phyloP scores from a whole-genome alignment of 768 basidiomycete species.

The Mrakia gelida region DNA sequence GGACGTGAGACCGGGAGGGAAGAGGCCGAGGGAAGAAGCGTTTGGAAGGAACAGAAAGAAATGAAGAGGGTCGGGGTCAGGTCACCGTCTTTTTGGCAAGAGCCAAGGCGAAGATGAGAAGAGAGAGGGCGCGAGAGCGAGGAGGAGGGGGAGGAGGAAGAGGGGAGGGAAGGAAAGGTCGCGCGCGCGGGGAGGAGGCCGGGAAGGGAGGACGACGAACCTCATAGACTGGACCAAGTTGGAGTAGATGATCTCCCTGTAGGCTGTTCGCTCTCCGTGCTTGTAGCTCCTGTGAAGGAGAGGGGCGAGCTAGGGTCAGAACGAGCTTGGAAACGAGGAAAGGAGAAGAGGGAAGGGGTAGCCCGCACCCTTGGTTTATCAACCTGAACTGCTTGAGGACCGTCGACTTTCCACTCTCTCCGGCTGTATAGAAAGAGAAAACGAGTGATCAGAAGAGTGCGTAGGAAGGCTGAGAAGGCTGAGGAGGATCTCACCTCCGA shows the following conservation, averaged over 20 bases:
- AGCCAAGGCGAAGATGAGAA: background rate
- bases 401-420: constrained; percentile 8
- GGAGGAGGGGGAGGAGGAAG: background rate
- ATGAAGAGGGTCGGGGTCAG: background rate
- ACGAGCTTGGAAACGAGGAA: background rate
- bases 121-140: background rate
- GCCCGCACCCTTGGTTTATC: constrained; percentile 4
- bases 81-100: too few species aligned
- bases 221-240: constrained; percentile 43
- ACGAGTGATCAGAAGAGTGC: constrained; percentile 86
- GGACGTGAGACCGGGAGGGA: background rate
- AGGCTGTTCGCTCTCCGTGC: background rate
- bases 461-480: constrained; percentile 45
- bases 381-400: constrained; percentile 22
- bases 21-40: background rate
- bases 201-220: background rate
- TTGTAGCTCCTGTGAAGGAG: background rate
- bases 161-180: background rate
- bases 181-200: background rate
- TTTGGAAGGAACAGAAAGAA: background rate
- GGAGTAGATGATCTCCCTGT: constrained; percentile 6
- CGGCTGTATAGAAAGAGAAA: constrained; percentile 8
- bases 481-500: constrained; percentile 50
- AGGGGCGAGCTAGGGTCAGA: background rate
- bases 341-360: background rate